Conservation (phyloP, 2,329 filamentous ascomycete genomes). For the Cladosporium sp. region DNA sequence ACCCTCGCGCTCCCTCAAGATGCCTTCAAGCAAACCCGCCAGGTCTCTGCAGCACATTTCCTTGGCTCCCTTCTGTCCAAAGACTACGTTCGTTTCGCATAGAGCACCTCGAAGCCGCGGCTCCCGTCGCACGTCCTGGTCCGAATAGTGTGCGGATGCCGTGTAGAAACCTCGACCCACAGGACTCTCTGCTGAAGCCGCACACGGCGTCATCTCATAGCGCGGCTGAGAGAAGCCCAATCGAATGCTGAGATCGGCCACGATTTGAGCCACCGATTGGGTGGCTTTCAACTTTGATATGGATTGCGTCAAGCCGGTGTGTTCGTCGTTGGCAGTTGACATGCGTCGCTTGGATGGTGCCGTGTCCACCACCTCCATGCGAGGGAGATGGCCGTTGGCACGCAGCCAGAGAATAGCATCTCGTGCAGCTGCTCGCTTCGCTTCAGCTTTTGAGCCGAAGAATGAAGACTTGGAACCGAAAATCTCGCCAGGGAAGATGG, state of each 20-base stretch:
- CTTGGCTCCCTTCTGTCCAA: conserved; percentile 47
- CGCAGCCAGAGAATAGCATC: conserved; percentile 40
- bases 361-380: conserved; percentile 20
- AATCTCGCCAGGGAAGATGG: conserved; percentile 18
- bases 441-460: conserved; percentile 38
- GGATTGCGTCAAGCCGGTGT: not conserved
- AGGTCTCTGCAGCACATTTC: conserved; percentile 44
- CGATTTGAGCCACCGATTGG: conserved; percentile 15
- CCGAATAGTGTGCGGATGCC: conserved; percentile 33
- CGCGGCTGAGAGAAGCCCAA: conserved; percentile 23
- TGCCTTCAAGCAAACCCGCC: conserved; percentile 34
- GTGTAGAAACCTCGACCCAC: conserved; percentile 29
- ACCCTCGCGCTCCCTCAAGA: conserved; percentile 17
- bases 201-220: conserved; percentile 18
- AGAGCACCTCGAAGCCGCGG: conserved; percentile 33
- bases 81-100: conserved; percentile 39
- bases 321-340: not conserved
- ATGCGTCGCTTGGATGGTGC: conserved; percentile 16
- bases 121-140: conserved; percentile 17
- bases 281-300: not conserved
- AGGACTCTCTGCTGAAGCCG: conserved; percentile 4
- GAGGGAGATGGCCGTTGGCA: conserved; percentile 24
- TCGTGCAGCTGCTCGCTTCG: conserved; percentile 37
- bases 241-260: conserved; percentile 18
- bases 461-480: conserved; percentile 34